A percentile compares a stretch with the other conserved stretches of the same genome.
phyloP scores from a whole-genome alignment of 192 early-diverging fungal genomes.

The Linnemannia zychae region DNA sequence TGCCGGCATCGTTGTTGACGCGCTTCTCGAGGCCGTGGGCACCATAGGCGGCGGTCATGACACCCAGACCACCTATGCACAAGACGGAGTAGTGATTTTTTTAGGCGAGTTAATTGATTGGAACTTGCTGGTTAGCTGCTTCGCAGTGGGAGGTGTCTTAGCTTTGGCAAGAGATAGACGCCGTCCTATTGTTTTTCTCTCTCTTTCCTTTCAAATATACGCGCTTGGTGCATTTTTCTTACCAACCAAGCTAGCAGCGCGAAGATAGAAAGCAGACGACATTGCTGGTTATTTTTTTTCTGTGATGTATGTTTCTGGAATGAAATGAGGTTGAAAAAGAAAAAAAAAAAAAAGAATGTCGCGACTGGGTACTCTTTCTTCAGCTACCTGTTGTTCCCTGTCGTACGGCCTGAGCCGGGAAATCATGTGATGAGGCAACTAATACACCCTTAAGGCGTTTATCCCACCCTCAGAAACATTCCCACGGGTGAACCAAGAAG shows the following conservation, averaged over 20 bases:
- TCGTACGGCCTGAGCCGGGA: background rate
- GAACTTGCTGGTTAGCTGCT: too few species aligned
- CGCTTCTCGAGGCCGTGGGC: conserved; percentile 53
- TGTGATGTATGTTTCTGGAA: background rate
- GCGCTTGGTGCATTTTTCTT: background rate
- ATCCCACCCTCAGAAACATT: background rate
- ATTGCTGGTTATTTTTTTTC: background rate
- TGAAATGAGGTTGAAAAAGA: background rate
- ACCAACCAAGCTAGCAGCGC: conserved; percentile 36
- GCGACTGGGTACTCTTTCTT: background rate
- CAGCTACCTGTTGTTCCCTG: background rate
- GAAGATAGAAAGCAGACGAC: conserved; percentile 50
- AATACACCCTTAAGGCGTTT: background rate
- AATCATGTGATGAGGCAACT: background rate
- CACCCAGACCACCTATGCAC: conserved; percentile 41
- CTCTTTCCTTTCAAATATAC: background rate
- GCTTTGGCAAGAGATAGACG: background rate
- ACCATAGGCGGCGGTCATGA: conserved; percentile 42
- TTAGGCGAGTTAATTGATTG: too few species aligned
- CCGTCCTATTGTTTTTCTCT: background rate
- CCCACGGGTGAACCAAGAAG: conserved; percentile 20
- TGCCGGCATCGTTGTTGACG: conserved; percentile 42
- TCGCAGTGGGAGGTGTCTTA: too few species aligned
- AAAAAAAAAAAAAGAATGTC: background rate
- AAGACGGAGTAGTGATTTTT: background rate